Evolutionary conservation across 371 early-diverging fungal genomes (phyloP), one percentile per base, ranked within the genome.

Genomic region (Circinella umbellata): DNA sequence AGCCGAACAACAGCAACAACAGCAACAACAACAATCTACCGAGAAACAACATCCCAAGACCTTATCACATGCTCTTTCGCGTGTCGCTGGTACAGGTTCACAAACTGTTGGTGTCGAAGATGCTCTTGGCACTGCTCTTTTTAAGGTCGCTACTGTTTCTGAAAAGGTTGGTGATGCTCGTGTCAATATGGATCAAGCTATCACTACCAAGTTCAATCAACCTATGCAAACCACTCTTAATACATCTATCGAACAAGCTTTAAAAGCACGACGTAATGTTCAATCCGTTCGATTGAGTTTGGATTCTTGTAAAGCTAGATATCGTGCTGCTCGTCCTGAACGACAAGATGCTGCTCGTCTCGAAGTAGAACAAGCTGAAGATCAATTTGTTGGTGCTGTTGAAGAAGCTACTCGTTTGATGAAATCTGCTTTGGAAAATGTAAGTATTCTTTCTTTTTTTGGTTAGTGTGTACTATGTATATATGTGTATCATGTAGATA

Each of bases 341-440:
- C 79, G 81, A 53, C 87, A 86, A 15, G 94, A 94, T 62, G 88
- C 80, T 46, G 88, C 88, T 51, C 88, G 93, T 35, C 76, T 86
- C 14, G 94, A 96, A 70, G 92, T 96, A 17, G 95, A 95, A 73
- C 84, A 89, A 47, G 94, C 96, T 10, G 97, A 98, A 78, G 97
- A 97, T 80, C 89, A 92, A 67, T 96, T 98, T 86, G 94, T 96
- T 9, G 90, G 90, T 13, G 94, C 92, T 3, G 92, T 98, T 11
- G 97, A 96, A 70, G 94, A 96, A 73, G 94, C 96, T 6, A 96
- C 94, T 73, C 87, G 86, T 20, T 82, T 93, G 71, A 98, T 98
- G 98, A 93, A 93, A 74, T 76, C 90, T 14, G 92, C 94, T n/a
- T 88, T 97, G 54, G 96, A 95, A 77, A 92, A 82, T 63, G 90